Evolutionary conservation across 768 basidiomycete species (phyloP).

Genomic region (Rhodotorula babjevae): DNA sequence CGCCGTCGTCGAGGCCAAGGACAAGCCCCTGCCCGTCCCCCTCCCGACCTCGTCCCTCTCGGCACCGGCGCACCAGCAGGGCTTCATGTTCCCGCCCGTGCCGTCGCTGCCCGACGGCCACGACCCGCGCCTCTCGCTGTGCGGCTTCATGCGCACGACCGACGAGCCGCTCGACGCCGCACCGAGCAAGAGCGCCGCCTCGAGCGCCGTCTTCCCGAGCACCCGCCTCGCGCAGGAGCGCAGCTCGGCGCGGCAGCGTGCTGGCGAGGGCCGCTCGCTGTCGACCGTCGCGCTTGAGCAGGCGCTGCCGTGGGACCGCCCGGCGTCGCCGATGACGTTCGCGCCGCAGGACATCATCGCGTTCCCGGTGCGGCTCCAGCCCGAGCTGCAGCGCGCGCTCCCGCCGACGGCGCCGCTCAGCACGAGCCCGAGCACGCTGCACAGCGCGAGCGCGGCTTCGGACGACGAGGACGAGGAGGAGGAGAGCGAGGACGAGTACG

Average conservation of each 20-base stretch:
- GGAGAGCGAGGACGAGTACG: slow-evolving; percentile 9
- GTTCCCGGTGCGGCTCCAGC: slow-evolving; percentile 18
- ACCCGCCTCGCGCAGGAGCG: neutral
- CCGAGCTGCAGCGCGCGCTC: neutral
- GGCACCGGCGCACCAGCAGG: neutral
- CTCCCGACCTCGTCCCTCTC: neutral
- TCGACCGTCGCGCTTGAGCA: neutral
- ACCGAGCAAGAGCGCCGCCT: neutral
- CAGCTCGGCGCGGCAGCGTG: neutral
- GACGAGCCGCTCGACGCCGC: neutral
- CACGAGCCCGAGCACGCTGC: neutral
- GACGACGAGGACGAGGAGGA: neutral
- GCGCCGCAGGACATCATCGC: slow-evolving; percentile 9
- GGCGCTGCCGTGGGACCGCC: neutral
- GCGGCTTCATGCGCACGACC: neutral
- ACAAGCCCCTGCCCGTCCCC: neutral
- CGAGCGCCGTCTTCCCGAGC: neutral
- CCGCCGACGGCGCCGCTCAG: neutral
- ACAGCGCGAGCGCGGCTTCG: neutral
- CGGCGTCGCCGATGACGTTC: neutral
- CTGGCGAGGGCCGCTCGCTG: neutral
- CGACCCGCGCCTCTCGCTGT: neutral
- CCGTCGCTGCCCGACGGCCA: neutral
- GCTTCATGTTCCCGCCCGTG: neutral
- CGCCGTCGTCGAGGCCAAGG: neutral